phyloP scores from a whole-genome alignment of 441 rosid species.

The Eutrema salsugineum region DNA sequence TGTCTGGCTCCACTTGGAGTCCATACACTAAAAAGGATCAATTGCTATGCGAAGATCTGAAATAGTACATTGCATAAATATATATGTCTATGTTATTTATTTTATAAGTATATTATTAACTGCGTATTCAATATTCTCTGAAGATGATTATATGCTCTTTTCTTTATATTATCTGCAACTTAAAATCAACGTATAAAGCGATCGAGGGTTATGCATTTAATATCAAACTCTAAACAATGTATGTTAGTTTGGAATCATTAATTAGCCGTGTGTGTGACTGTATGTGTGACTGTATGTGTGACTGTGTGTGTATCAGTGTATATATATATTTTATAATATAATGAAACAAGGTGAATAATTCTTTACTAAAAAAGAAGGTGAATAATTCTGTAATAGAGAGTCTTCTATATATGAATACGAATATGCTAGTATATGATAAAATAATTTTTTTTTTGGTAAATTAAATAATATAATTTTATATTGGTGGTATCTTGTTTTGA shows the following conservation, averaged over 20 bases:
- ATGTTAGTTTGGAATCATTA: conserved; percentile 1
- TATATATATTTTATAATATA: not conserved
- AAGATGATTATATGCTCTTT: conserved; percentile 26
- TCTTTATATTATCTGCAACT: conserved; percentile 22
- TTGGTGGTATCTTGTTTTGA: conserved; percentile 17
- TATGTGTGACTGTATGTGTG: conserved; percentile 9
- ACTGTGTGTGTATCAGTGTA: not conserved
- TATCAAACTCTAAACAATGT: not conserved
- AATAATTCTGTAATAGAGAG: not conserved
- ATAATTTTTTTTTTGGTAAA: not conserved
- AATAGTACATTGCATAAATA: conserved; percentile 4
- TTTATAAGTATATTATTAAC: not conserved
- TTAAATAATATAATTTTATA: not conserved
- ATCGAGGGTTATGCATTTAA: not conserved
- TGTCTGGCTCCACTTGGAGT: conserved; percentile 28
- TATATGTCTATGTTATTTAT: not conserved
- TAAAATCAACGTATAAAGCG: conserved; percentile 23
- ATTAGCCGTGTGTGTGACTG: conserved; percentile 6
- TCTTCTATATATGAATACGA: not conserved
- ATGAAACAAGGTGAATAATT: conserved; percentile 4
- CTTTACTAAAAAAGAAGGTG: not conserved
- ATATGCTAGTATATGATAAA: conserved; percentile 5
- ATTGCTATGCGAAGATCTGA: conserved; percentile 15
- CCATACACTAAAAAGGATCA: conserved; percentile 15
- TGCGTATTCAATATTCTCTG: not conserved